Evolutionary conservation across 768 basidiomycete species (phyloP), one percentile per base, ranked within the genome.

Genomic region (Auricularia sp.): DNA sequence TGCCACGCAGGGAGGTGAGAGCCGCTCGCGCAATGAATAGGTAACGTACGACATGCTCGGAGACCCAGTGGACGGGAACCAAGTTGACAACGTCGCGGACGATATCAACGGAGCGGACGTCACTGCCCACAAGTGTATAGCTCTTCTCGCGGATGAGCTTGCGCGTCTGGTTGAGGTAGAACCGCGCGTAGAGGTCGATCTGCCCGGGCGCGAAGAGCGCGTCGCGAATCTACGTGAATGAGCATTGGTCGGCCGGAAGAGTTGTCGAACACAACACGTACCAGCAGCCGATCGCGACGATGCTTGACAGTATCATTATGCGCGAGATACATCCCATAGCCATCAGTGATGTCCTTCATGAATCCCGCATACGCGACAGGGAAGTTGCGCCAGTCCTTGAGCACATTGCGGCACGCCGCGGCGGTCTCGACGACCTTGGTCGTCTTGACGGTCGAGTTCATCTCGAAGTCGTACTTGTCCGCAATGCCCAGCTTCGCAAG

Each of bases 21-120:
- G 47, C 1, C 47, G 66, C 58, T 36, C 63, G 54, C 12, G 29
- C 29, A 29, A 34, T 2, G 4, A 16, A 14, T 7, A 36, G 43
- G 21, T 54, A 2, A 77, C 86, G 59, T 66, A 91, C 91, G 39
- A 93, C 75, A 58, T 90, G 85, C 23, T 75, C 71, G 7, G 88
- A 85, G 34, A 80, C 84, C 88, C 90, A 93, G 66, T 82, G 74
- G 33, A 90, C 74, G 11, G 91, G 86, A 1, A 87, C 79, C 42
- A 77, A 70, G 70, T 82, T 86, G 65, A 91, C 70, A 7, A 92
- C 87, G 67, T 88, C 83, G 16, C 80, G 79, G 12, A 87, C 85
- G 60, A 93, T 74, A 70, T 93, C 87, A 18, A 91, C 80, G 47
- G 78, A 80, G 34, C 71, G 76, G 4, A 76, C 76, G 43, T 82